These are phyloP conservation scores for Dictyostelium capitatum DNA, from an alignment of 78 protist species.

Conservation along the genomic window DNA sequence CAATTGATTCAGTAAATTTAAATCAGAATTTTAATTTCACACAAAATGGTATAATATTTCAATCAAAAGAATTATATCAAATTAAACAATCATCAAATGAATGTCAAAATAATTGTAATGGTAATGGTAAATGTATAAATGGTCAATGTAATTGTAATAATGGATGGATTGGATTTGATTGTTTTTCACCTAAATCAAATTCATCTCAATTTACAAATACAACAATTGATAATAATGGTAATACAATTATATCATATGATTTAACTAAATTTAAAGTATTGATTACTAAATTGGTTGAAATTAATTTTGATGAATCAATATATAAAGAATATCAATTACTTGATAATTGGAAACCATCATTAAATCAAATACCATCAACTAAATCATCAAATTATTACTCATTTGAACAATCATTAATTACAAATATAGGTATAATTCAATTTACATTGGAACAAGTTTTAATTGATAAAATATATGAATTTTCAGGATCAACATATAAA, in stretches of 20 bases:
- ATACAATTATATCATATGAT: neutral
- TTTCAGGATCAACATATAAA: neutral
- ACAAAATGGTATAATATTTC: neutral
- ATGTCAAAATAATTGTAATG: constrained; percentile 7
- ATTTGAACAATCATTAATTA: neutral
- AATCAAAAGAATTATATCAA: neutral
- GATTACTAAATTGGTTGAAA: neutral
- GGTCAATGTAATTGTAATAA: neutral
- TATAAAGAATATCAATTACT: neutral
- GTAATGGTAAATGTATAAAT: neutral
- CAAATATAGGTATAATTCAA: neutral
- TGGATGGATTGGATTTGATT: constrained; percentile 1
- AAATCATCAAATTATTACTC: neutral
- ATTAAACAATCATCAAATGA: neutral
- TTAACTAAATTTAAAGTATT: too few species aligned
- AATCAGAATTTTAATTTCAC: neutral
- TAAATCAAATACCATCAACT: neutral
- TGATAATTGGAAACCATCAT: neutral
- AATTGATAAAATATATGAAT: neutral
- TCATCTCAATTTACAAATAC: neutral
- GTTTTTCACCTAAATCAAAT: neutral
- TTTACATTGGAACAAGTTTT: neutral
- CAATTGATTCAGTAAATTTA: too few species aligned
- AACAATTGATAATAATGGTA: neutral
- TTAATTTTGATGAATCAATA: neutral